A percentile compares a stretch with the other conserved stretches of the same genome.
Evolutionary conservation across 306 rosid species (phyloP).

Genomic region (Betula pendula): DNA sequence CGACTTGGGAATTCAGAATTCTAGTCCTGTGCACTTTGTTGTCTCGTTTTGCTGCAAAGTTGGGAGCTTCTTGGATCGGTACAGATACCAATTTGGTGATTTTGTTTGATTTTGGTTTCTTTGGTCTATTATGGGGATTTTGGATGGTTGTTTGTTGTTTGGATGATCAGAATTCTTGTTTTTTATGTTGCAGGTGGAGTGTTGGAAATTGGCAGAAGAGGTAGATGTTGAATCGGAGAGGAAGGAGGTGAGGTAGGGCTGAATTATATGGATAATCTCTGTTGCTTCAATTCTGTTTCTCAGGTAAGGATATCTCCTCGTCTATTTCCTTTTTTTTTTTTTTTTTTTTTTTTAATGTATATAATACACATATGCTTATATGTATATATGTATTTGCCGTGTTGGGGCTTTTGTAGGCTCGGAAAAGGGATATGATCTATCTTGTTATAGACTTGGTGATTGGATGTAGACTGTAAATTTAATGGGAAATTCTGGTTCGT

Average conservation of each 20-base stretch:
- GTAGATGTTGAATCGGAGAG: slow-evolving; percentile 54
- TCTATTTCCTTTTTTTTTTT: background rate
- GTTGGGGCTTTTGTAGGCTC: background rate
- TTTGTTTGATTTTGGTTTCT: slow-evolving; percentile 1
- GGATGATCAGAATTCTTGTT: slow-evolving; percentile 38
- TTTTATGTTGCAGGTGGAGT: slow-evolving; percentile 29
- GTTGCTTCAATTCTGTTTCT: slow-evolving; percentile 71
- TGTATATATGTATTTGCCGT: slow-evolving; percentile 1
- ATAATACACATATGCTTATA: slow-evolving; percentile 7
- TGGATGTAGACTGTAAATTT: background rate
- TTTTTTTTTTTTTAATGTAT: background rate
- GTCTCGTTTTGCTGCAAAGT: slow-evolving; percentile 31
- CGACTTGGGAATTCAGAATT: slow-evolving; percentile 25
- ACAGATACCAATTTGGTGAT: slow-evolving; percentile 24
- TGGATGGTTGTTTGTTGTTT: slow-evolving; percentile 26
- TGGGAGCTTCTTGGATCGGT: slow-evolving; percentile 46
- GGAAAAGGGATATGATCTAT: background rate
- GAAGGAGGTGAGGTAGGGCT: slow-evolving; percentile 48
- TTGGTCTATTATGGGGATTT: slow-evolving; percentile 6
- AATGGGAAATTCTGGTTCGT: background rate
- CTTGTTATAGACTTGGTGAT: background rate
- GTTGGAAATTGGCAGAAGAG: slow-evolving; percentile 32
- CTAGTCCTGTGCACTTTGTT: slow-evolving; percentile 34
- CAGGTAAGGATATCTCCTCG: slow-evolving; percentile 55
- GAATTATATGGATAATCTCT: slow-evolving; percentile 67